phyloP scores from a whole-genome alignment of 306 rosid species.

The Amphicarpaea edgeworthii region DNA sequence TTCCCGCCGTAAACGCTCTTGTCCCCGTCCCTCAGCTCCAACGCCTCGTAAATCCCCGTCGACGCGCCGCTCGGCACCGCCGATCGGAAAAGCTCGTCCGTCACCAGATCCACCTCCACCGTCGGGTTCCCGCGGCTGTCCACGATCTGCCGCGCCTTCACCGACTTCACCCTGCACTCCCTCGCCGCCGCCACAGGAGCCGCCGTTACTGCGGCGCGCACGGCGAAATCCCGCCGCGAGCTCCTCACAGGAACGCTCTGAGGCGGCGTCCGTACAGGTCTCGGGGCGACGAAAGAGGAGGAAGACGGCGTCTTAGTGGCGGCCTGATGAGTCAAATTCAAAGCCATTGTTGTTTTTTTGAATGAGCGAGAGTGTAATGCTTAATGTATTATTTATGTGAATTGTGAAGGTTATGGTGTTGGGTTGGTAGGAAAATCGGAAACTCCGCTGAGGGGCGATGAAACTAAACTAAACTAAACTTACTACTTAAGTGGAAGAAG shows the following conservation, averaged over 20 bases:
- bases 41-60: conserved; percentile 95
- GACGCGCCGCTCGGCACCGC: conserved; percentile 99
- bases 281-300: conserved; percentile 46
- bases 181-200: conserved; percentile 55
- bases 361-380: background rate
- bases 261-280: conserved; percentile 44
- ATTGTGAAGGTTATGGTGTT: background rate
- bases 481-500: background rate
- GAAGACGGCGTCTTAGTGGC: conserved; percentile 49
- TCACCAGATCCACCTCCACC: conserved; percentile 91
- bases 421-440: conserved; percentile 69
- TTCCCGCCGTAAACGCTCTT: conserved; percentile 86
- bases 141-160: conserved; percentile 92
- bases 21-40: conserved; percentile 96
- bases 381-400: background rate
- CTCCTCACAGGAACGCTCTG: conserved; percentile 42
- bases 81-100: conserved; percentile 86
- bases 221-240: conserved; percentile 35
- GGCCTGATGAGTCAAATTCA: conserved; percentile 64
- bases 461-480: too few relatives aligned
- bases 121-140: conserved; percentile 99
- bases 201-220: conserved; percentile 61
- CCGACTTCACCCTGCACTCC: conserved; percentile 68
- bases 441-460: conserved; percentile 80
- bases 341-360: conserved; percentile 60